Base-by-base conservation (phyloP, 23 red algal genomes). In the Chondrus crispus region DNA sequence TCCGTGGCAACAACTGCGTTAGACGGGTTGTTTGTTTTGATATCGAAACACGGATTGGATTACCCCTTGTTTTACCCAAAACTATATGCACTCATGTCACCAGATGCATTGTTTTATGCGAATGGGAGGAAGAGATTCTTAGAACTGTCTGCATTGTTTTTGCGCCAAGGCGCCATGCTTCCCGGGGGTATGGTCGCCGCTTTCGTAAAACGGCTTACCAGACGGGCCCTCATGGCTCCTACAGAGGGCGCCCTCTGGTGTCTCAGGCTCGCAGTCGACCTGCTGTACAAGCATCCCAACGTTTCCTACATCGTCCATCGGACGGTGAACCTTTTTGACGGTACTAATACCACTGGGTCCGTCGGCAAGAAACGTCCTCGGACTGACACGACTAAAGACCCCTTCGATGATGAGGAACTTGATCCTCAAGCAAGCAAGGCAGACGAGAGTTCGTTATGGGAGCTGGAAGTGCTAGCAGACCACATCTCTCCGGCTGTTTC, bases 31-130 rank as follows among this genome's bases (percentile, higher is more conserved):
- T 96, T 91, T 74, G 12, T 91, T 41, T 70, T 96, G 22, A 93
- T 96, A 24, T 83, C 87, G 16, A 78, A 81, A 32, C 79, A 96
- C 39, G 42, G 92, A 35, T 85, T 98, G 40, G 96, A 98, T 41
- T 98, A 98, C 77, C 96, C 96, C 7, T 28, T 66, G 10, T 98
- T 98, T 81, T 98, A 98, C 62, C 52, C 80, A 52, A 91, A 91
- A 55, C 62, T 98, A 41, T 98, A 98, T 76, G 47, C 30, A 33
- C 53, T 88, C 33, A 33, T 98, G 51, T 60, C 33, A 6, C 46
- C 62, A 2, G 69, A 94, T 39, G 89, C 84, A 22, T 89, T 98
- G 20, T 47, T 88, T 68, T 22, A 50, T 10, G 39, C 80, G 22
- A 24, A 53, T 44, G 46, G 66, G 48, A 88, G 78, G 29, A 41